A percentile compares a stretch with the other conserved stretches of the same genome.
Conservation (phyloP, 305 asterid species). For the Solanum hybrid region DNA sequence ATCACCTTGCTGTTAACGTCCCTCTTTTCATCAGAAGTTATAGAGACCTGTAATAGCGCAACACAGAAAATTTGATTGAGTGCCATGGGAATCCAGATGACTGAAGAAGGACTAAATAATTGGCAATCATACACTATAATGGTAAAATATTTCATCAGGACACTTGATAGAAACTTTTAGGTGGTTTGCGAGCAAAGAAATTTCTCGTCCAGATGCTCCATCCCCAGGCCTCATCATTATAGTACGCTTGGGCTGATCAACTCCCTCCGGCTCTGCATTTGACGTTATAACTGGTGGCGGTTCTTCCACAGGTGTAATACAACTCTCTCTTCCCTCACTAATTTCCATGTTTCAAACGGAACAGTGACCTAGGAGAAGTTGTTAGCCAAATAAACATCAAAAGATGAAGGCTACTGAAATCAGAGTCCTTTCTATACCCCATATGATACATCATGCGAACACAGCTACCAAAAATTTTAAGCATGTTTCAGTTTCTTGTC, state of each 20-base stretch:
- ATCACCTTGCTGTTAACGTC: conserved; percentile 41
- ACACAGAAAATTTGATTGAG: conserved; percentile 5
- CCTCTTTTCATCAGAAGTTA: conserved; percentile 41
- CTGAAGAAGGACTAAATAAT: background rate
- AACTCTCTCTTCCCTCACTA: conserved; percentile 14
- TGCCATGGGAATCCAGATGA: background rate
- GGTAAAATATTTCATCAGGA: conserved; percentile 56
- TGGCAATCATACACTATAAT: conserved; percentile 41
- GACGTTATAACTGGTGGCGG: conserved; percentile 18
- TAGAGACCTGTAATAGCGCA: conserved; percentile 51
- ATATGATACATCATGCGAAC: background rate
- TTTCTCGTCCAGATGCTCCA: conserved; percentile 56
- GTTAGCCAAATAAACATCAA: conserved; percentile 2
- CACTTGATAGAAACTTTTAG: conserved; percentile 55
- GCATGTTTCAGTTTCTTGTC: background rate
- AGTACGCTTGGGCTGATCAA: conserved; percentile 34
- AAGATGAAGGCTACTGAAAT: conserved; percentile 1
- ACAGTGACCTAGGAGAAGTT: conserved; percentile 18
- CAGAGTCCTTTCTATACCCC: background rate
- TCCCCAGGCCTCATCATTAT: conserved; percentile 51
- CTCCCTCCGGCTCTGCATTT: conserved; percentile 23
- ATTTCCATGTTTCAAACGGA: conserved; percentile 33
- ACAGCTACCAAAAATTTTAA: background rate
- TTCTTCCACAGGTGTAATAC: conserved; percentile 21
- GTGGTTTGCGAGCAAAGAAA: conserved; percentile 63